phyloP scores from a whole-genome alignment of 306 rosid species.

The Quercus aquifolioides region DNA sequence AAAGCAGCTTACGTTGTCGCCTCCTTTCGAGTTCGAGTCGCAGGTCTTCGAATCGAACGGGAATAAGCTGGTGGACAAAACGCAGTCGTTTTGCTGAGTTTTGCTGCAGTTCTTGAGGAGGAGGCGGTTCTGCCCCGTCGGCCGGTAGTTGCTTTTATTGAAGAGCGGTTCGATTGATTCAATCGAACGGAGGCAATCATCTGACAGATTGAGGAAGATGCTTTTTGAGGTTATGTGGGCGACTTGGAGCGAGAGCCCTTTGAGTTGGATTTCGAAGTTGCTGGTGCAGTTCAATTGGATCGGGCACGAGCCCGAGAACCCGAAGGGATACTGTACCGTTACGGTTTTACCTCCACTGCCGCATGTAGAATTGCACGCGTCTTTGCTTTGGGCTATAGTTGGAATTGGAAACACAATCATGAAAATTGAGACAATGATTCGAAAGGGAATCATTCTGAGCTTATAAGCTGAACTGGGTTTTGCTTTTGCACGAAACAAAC shows the following conservation, averaged over 20 bases:
- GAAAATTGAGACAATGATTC: conserved; percentile 24
- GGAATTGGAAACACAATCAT: conserved; percentile 18
- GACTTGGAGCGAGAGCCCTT: too few species aligned
- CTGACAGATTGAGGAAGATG: conserved; percentile 49
- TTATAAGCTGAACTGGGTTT: neutral
- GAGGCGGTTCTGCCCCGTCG: conserved; percentile 46
- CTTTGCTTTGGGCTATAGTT: conserved; percentile 28
- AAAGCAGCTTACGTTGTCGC: conserved; percentile 52
- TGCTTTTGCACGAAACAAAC: conserved; percentile 9
- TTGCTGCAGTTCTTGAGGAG: conserved; percentile 47
- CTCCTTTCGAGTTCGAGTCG: neutral
- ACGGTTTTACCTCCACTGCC: neutral
- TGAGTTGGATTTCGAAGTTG: neutral
- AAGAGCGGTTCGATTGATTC: conserved; percentile 34
- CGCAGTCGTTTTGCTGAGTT: conserved; percentile 28
- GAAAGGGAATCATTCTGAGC: conserved; percentile 9
- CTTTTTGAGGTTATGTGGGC: conserved; percentile 43
- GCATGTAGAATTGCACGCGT: conserved; percentile 24
- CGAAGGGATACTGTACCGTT: conserved; percentile 57
- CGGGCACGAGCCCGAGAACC: conserved; percentile 41
- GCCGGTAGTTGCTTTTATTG: conserved; percentile 20
- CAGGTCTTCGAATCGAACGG: conserved; percentile 20
- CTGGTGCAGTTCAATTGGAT: conserved; percentile 35
- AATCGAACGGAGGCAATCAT: conserved; percentile 42
- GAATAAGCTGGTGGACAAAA: conserved; percentile 28